These are phyloP conservation scores for Heritiera fomes DNA, from an alignment of 345 rosid species.

Conservation along the genomic window DNA sequence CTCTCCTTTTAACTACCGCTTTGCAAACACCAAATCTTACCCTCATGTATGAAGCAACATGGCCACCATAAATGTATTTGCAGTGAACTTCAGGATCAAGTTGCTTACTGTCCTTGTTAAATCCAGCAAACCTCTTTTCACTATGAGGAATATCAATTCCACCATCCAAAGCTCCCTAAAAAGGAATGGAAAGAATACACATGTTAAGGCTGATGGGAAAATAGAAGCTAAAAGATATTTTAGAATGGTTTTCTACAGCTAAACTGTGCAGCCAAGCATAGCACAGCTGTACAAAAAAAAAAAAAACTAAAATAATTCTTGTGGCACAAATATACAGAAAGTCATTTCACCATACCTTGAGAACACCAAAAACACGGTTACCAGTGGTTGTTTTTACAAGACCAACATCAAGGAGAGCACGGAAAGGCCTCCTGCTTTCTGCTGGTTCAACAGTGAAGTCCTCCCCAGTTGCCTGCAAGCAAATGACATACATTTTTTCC, in stretches of 20 bases:
- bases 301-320: too few species aligned
- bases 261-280: background rate
- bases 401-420: slow-evolving; percentile 82
- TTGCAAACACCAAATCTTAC: slow-evolving; percentile 21
- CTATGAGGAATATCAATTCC: slow-evolving; percentile 79
- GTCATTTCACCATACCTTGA: slow-evolving; percentile 45
- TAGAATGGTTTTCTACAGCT: background rate
- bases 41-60: slow-evolving; percentile 67
- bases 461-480: slow-evolving; percentile 63
- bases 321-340: background rate
- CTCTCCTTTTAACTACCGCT: background rate
- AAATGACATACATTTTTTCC: background rate
- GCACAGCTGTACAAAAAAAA: background rate
- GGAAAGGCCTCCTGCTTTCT: slow-evolving; percentile 70
- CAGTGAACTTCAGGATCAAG: slow-evolving; percentile 70
- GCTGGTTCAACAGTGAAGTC: slow-evolving; percentile 70
- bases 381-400: slow-evolving; percentile 71
- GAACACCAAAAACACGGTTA: slow-evolving; percentile 74
- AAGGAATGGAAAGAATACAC: background rate
- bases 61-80: slow-evolving; percentile 75
- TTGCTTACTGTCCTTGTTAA: slow-evolving; percentile 54
- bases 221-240: background rate
- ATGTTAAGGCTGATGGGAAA: background rate
- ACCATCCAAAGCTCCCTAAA: slow-evolving; percentile 71
- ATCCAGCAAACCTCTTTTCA: slow-evolving; percentile 77